These are phyloP conservation scores for Geosmithia flava DNA, from an alignment of 2,329 filamentous ascomycete genomes.

Conservation along the genomic window DNA sequence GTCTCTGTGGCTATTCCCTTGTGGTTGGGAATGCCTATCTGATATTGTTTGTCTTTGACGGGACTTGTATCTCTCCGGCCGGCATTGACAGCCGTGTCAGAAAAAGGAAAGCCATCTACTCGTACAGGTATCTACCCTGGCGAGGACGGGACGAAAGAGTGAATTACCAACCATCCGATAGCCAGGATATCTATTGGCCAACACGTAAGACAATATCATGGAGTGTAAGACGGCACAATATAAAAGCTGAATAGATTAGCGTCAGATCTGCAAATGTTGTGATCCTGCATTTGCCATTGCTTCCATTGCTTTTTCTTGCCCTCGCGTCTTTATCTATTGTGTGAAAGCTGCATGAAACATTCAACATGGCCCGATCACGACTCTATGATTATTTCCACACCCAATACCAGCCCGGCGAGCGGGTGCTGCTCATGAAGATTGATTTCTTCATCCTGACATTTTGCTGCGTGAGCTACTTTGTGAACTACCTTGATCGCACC, in stretches of 20 bases:
- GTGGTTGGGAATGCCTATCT: too few species aligned
- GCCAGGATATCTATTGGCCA: neutral
- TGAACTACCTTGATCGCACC: conserved; percentile 25
- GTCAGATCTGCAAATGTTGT: too few species aligned
- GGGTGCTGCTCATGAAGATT: conserved; percentile 39
- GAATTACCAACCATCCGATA: neutral
- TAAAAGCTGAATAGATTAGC: too few species aligned
- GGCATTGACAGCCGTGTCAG: neutral
- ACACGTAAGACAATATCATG: neutral
- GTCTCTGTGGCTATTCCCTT: too few species aligned
- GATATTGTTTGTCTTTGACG: neutral
- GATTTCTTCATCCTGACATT: conserved; percentile 55
- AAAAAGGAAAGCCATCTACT: neutral
- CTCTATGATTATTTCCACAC: conserved; percentile 16
- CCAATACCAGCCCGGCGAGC: conserved; percentile 23
- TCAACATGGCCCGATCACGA: neutral
- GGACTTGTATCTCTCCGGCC: neutral
- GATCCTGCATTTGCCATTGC: too few species aligned
- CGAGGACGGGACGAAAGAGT: neutral
- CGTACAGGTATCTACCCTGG: neutral
- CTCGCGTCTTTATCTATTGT: too few species aligned
- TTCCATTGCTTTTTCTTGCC: too few species aligned
- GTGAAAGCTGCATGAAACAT: too few species aligned
- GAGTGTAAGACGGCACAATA: too few species aligned
- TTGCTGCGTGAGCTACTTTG: conserved; percentile 46